Evolutionary conservation across 2,329 filamentous ascomycete genomes (phyloP).

Genomic region (Cryphonectria parasitica): DNA sequence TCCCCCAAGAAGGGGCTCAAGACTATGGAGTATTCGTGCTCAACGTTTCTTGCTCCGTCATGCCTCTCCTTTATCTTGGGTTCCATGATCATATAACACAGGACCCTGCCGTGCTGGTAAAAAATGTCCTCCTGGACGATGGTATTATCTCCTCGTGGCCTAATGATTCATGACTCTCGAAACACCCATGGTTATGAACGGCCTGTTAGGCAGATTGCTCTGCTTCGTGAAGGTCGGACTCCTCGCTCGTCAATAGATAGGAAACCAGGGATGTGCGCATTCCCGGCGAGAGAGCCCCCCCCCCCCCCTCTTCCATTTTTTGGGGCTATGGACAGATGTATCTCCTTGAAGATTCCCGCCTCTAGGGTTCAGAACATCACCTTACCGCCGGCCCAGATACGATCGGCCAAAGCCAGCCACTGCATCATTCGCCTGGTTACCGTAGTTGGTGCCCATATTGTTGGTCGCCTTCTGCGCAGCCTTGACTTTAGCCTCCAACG

Average conservation of each 20-base stretch:
- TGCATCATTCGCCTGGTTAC: slow-evolving; percentile 67
- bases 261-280: not conserved
- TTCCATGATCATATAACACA: not conserved
- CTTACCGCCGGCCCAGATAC: slow-evolving; percentile 74
- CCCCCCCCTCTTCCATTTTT: not conserved
- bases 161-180: not conserved
- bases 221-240: not conserved
- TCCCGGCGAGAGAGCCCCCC: not conserved
- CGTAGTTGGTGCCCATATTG: slow-evolving; percentile 60
- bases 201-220: not conserved
- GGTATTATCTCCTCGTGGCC: not conserved
- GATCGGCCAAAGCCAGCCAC: slow-evolving; percentile 91
- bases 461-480: slow-evolving; percentile 80
- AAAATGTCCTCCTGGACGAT: not conserved
- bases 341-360: not conserved
- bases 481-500: slow-evolving; percentile 80
- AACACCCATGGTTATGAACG: not conserved
- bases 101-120: not conserved
- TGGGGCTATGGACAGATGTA: not conserved
- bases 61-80: not conserved
- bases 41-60: slow-evolving; percentile 1
- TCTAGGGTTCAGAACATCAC: slow-evolving; percentile 28
- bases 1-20: not conserved
- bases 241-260: not conserved
- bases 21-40: not conserved